These are phyloP conservation scores for Vitis hybrid DNA, from an alignment of 177 flowering plant species.

Conservation along the genomic window DNA sequence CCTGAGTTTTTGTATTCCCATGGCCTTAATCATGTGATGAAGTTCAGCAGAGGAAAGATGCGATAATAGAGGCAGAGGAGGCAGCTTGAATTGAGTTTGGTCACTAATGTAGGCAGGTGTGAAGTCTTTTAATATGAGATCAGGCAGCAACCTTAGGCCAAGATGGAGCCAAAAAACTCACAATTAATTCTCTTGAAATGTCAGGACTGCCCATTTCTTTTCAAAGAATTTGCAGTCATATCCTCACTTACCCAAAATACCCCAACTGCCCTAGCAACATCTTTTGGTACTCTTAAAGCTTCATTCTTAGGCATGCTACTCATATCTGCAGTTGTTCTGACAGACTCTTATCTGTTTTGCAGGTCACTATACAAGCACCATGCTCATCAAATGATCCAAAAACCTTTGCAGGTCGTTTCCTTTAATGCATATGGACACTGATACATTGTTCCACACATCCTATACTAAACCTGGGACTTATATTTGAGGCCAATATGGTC, in stretches of 20 bases:
- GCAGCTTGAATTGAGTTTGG: constrained; percentile 4
- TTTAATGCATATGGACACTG: not conserved
- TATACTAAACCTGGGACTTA: not conserved
- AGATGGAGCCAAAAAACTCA: constrained; percentile 18
- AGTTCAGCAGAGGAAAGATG: not conserved
- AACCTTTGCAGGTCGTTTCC: not conserved
- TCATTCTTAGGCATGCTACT: not conserved
- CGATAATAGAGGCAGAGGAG: constrained; percentile 2
- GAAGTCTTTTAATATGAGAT: constrained; percentile 19
- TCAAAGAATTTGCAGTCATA: not conserved
- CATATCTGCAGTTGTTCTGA: not conserved
- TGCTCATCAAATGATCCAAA: not conserved
- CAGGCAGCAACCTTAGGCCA: constrained; percentile 11
- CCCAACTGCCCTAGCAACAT: not conserved
- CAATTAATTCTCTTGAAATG: constrained; percentile 7
- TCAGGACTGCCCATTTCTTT: constrained; percentile 4
- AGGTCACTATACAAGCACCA: not conserved
- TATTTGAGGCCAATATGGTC: constrained; percentile 7
- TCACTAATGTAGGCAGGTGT: constrained; percentile 6
- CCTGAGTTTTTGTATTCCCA: constrained; percentile 17
- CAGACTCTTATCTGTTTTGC: not conserved
- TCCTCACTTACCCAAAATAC: not conserved
- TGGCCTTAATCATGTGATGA: constrained; percentile 6
- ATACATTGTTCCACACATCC: not conserved
- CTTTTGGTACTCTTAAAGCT: not conserved